Base-by-base conservation (phyloP, 2,329 filamentous ascomycete species). In the Rhytidhysteron rufulum region DNA sequence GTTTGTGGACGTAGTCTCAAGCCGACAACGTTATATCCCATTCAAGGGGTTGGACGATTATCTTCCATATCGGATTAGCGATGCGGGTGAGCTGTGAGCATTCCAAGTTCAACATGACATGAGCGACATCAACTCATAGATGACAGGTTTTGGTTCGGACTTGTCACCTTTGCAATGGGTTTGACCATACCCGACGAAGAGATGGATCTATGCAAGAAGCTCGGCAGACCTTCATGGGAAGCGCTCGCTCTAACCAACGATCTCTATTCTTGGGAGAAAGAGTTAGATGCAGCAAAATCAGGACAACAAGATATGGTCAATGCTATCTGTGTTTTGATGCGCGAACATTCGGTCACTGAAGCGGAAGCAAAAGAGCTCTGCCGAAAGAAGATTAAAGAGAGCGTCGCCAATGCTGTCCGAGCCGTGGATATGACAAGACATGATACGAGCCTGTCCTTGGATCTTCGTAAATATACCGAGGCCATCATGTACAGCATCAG, bases 271-370 rank as follows among this genome's bases (percentile, higher is more conserved):
- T 69, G 53, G 51, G 62, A 69, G 39, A 56, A 56, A 32, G 53
- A 56, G 39, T 44, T 40, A 13, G 43, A 60, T 13, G 65, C 54
- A 4, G 63, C 65, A 7, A 31, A 42, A 27, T 6, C 17, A 9
- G 38, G 34, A 4, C 57, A 53, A 3, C 44, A 54, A 13, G 37
- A 46, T 27, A 42, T 64, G 39, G 63, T 69, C 3, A 71, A 71
- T 37, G 63, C 61, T 3, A 48, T 71, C 19, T 69, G 58, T 60
- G 61, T 70, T 19, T 47, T 69, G 20, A 70, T 70, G 65, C 45
- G 48, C 31, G 63, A 70, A 49, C 49, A 54, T 22, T 42, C 40
- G 1, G 46, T 61, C 21, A 41, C 37, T 4, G 53, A 58, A 39
- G 45, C 49, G 7, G 48, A 58, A 31, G 65, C 65, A 1, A 57